phyloP scores from a whole-genome alignment of 2,329 filamentous ascomycete genomes.

The Podosphaera xanthii region DNA sequence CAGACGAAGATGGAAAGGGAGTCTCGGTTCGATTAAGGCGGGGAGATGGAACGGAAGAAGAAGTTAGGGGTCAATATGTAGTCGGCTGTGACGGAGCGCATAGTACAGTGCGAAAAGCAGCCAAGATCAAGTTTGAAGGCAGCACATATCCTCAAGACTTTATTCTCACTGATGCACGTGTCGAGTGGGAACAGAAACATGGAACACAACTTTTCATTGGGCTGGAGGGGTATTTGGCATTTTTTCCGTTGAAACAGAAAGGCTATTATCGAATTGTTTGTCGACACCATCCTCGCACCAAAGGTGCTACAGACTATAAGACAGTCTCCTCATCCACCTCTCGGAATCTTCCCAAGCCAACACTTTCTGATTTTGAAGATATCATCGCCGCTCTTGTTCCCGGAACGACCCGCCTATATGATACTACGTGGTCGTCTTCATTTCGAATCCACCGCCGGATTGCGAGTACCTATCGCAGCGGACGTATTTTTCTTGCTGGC shows the following conservation, averaged over 20 bases:
- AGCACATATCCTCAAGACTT: constrained; percentile 22
- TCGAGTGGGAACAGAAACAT: constrained; percentile 8
- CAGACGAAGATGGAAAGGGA: constrained; percentile 11
- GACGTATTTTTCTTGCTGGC: constrained; percentile 29
- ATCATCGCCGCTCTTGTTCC: constrained; percentile 15
- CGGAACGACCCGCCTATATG: constrained; percentile 6
- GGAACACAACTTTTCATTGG: constrained; percentile 14
- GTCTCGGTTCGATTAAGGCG: background rate
- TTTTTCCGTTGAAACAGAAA: constrained; percentile 16
- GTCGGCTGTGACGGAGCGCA: constrained; percentile 30
- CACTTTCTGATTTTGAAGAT: constrained; percentile 17
- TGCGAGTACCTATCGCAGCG: constrained; percentile 19
- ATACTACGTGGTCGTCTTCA: constrained; percentile 21
- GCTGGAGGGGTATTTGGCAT: constrained; percentile 10
- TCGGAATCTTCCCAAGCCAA: background rate
- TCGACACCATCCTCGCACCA: constrained; percentile 4
- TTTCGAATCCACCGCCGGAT: constrained; percentile 24
- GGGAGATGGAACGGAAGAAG: constrained; percentile 8
- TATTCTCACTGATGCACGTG: constrained; percentile 21
- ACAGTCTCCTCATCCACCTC: constrained; percentile 3
- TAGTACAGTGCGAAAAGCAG: constrained; percentile 22
- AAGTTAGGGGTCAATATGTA: constrained; percentile 20
- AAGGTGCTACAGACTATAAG: too few species aligned
- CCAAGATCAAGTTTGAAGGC: constrained; percentile 21
- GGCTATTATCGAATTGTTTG: constrained; percentile 14